phyloP scores from a whole-genome alignment of 192 early-diverging fungal genomes.

The Rhizophagus prolifer region DNA sequence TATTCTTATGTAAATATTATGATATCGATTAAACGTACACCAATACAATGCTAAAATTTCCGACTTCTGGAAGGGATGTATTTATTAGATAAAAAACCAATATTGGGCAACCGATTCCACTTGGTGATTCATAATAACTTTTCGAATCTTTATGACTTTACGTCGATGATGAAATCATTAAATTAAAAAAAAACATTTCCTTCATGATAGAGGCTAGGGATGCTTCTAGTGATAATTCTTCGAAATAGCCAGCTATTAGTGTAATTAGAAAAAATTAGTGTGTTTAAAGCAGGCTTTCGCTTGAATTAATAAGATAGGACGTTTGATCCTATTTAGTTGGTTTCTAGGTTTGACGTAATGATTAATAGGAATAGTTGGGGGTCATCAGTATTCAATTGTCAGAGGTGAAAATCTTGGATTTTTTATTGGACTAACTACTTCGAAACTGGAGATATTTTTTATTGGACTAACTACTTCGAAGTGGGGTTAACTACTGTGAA shows the following conservation, averaged over 20 bases:
- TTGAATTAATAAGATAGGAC: constrained; percentile 72
- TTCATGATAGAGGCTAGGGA: no score
- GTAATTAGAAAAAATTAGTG: constrained; percentile 65
- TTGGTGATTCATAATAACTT: constrained; percentile 75
- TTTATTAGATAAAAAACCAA: constrained; percentile 75
- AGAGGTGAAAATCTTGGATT: constrained; percentile 87
- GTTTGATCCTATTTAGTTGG: constrained; percentile 37
- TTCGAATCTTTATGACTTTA: constrained; percentile 72
- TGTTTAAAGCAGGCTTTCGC: constrained; percentile 63
- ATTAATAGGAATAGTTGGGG: constrained; percentile 83
- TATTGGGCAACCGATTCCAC: constrained; percentile 41
- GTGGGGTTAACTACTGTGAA: constrained; percentile 76
- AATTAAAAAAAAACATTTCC: no score
- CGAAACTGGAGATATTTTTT: constrained; percentile 64
- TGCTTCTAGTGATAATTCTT: constrained; percentile 65
- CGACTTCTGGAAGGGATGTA: constrained; percentile 67
- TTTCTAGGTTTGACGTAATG: constrained; percentile 66
- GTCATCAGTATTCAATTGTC: constrained; percentile 78
- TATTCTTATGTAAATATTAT: no score
- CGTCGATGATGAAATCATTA: constrained; percentile 72
- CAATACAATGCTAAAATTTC: no score
- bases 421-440: constrained; percentile 77
- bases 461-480: constrained; percentile 80
- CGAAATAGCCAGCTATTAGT: constrained; percentile 68
- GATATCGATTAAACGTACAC: no score